Base-by-base conservation (phyloP, 2,329 filamentous ascomycete genomes). In the Rhynchosporium graminicola region DNA sequence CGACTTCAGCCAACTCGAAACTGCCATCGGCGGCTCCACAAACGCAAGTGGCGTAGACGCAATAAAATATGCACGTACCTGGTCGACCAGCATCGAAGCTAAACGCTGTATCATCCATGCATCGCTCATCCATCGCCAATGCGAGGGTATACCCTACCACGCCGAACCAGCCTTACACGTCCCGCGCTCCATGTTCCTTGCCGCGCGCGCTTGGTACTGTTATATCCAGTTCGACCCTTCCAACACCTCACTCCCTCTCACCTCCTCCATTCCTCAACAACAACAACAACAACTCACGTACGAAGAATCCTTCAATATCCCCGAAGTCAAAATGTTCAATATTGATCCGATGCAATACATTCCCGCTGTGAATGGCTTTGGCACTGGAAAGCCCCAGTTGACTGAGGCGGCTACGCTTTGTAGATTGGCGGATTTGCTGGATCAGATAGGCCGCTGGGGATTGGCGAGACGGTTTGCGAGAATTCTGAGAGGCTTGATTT, bases 41-140 rank as follows among this genome's bases (percentile, higher is more conserved):
- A 31, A 51, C 12, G 29, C 63, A 43, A 31, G 46, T 9, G 29
- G 47, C 29, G 36, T 10, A 47, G 31, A 40, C 20, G 38, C 58
- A 26, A 29, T 40, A 31, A 33, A 43, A 20, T 63, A 66, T 29
- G 60, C 47, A 6, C 46, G 43, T 13, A 33, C 31, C 10, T 68
- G 66, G 66, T 50, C 58, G 28, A 51, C 48, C n/a, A 60, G 59
- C 13, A 52, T 46, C 7, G 54, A 65, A 36, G 62, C 62, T 20
- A 59, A 63, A 28, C 45, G 64, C 42, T 66, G 64, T 54, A 60
- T 66, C 29, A 46, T 68, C n/a, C 66, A 68, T 40, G 66, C 62
- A 40, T 59, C 51, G 26, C 50, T 63, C 28, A 58, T 65, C 43
- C 64, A 61, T 15, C 38, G 58, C 20, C 55, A 59, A 38, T 38